Evolutionary conservation across 2,329 filamentous ascomycete species (phyloP), one percentile per base, ranked within the genome.

Genomic region (Talaromyces sp.): DNA sequence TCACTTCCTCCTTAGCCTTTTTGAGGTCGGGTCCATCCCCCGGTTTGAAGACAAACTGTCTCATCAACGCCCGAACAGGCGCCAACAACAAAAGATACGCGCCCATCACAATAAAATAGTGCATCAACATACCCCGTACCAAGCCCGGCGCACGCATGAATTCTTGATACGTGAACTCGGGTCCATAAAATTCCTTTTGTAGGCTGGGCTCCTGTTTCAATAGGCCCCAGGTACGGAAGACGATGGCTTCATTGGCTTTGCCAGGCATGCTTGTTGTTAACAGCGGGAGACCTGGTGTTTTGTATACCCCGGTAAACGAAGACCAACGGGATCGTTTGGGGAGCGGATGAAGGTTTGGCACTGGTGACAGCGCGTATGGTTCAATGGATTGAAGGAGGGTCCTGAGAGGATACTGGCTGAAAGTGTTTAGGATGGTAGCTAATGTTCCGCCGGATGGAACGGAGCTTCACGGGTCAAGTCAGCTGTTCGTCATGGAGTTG

Each of bases 361-460:
- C 48, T 7, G 48, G 25, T 18, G 48, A 52, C 18, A 52, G 25
- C 14, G 56, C 56, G 23, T 58, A 58, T 35, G 56, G 56, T 21
- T 46, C 40, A 23, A 58, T 58, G 1, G 40, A 58, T 11, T 46
- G 40, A 5, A 39, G 56, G 16, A 58, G 40, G 9, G 14, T 25
- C 5, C 35, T 46, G 56, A 58, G 56, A 18, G 56, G 28, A n/a
- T 58, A 58, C 3, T 58, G 25, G 23, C 40, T 39, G 28, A 58
- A 58, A 21, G 46, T 25, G 23, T 46, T 35, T 40, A 58, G 40
- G 31, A 58, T 25, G 14, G 56, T 58, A 23, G n/a, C 25, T 14
- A 58, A 12, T 46, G 56, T 58, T 28, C 56, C 56, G 18, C 56
- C 56, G 25, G 56, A 58, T 58, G 56, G 56, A 14, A 46, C 11